Conservation (phyloP, 2,329 filamentous ascomycete species). For the Neofusicoccum sp. region DNA sequence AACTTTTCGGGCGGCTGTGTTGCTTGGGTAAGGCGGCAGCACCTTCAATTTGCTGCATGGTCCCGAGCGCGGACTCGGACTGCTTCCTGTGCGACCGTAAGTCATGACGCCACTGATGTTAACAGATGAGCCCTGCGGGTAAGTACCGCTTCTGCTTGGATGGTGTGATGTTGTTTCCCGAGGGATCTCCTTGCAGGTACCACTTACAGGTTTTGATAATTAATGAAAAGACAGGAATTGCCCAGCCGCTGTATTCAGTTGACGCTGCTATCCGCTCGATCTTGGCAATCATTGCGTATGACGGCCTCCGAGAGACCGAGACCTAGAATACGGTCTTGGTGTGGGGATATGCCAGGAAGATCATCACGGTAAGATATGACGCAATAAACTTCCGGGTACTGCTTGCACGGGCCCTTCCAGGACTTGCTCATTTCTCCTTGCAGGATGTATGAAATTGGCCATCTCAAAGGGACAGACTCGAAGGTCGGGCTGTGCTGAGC, state of each 20-base stretch:
- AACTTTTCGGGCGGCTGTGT: neutral
- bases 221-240: neutral
- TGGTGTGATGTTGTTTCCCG: neutral
- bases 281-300: neutral
- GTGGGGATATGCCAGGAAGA: too few species aligned
- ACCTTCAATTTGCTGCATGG: neutral
- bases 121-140: neutral
- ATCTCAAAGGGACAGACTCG: too few species aligned
- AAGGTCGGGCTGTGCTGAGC: too few species aligned
- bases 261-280: neutral
- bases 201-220: neutral
- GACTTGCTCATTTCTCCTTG: too few species aligned
- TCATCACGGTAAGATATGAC: too few species aligned
- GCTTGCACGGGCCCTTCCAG: too few species aligned
- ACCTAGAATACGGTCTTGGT: neutral
- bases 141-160: neutral
- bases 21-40: constrained; percentile 1
- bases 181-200: neutral
- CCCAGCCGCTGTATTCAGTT: neutral
- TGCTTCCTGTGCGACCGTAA: neutral
- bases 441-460: too few species aligned
- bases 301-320: neutral
- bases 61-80: neutral
- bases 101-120: neutral
- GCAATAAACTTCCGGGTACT: too few species aligned